Evolutionary conservation across 176 grass and related monocot species (phyloP), one percentile per base, ranked within the genome.

Genomic region (Eleusine coracana): DNA sequence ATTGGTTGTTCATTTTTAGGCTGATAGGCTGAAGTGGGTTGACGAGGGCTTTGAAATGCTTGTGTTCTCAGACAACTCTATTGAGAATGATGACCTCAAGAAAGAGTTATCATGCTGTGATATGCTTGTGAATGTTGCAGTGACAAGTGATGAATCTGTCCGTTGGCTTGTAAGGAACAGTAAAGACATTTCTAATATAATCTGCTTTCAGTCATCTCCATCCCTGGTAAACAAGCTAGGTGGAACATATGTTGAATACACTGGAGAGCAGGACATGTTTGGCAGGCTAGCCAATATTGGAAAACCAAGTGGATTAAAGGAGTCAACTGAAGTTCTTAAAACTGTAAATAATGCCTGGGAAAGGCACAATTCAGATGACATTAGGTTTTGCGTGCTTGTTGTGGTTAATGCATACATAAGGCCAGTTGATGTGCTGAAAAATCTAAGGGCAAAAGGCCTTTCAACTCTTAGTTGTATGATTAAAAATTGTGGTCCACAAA

Each of bases 301-400:
- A 45, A 89, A 88, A 70, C 51, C 68, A 76, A 83, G 80, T 71
- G 76, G 41, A 17, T 34, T 49, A 61, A 82, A 83, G 34, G 81
- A 91, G 87, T 91, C 91, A 4, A 4, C 49, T 62, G 88, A 93
- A 91, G 59, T 91, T 48, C 78, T 95, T 71, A 89, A 93, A 79
- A 91, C 90, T 48, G 78, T 93, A 76, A 91, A 87, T 58, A 90
- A 90, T 79, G 92, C 96, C 27, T 98, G 92, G 96, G 92, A 93
- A 86, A 93, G 96, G 78, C 89, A 93, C 73, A 93, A 98, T 87
- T 91, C 96, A 70, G 96, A 98, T 80, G 96, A 95, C 78, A 98
- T 98, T 81, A 94, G 92, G 29, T 93, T 93, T 80, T 98, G 91
- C 80, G 86, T 98, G 39, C 89, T 98, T 56, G 85, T 98, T 50